Evolutionary conservation across 164 flowering plant genomes (phyloP), one percentile per base, ranked within the genome.

Genomic region (Chloranthus sessilifolius): DNA sequence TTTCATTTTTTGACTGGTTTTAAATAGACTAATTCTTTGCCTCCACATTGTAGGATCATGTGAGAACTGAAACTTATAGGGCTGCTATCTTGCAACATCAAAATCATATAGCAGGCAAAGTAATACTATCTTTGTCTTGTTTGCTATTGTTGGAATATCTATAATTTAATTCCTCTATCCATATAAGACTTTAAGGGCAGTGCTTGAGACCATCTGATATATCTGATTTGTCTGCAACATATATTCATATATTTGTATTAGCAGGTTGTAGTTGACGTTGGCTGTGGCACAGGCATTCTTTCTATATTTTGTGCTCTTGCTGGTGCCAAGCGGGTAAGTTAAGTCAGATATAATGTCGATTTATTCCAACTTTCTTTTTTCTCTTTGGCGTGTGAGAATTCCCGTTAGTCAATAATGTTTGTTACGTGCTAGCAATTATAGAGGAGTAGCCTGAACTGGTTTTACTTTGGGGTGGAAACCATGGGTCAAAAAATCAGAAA

Each of bases 181-280:
- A n/a, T n/a, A n/a, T n/a, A 44, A 27, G 43, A 33, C 36, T 2
- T 35, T 12, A 40, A 30, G 1, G 3, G 6, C 10, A 35, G n/a
- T 40, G 38, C 17, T 37, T 14, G n/a, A n/a, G n/a, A 3, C 41
- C 7, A 19, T 50, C 1, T 49, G 29, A 2, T 19, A 14, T 26
- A 24, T 22, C 24, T 42, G 34, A 11, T 30, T 20, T 8, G 47
- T 29, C 26, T 39, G 45, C 45, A 26, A 36, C 37, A 42, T 20
- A 12, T 19, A 34, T 14, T 31, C 20, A 1, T 35, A 5, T 27
- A 22, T 33, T 27, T 36, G 1, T 38, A 11, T 60, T 38, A 74
- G 20, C 75, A 92, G 99, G 95, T 92, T 57, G 97, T 92, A n/a
- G 78, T 92, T 37, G 99, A 92, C 70, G 99, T 92, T 67, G 99